phyloP scores from a whole-genome alignment of 108 stramenopile species.

The Cyclostephanos tholiformis region DNA sequence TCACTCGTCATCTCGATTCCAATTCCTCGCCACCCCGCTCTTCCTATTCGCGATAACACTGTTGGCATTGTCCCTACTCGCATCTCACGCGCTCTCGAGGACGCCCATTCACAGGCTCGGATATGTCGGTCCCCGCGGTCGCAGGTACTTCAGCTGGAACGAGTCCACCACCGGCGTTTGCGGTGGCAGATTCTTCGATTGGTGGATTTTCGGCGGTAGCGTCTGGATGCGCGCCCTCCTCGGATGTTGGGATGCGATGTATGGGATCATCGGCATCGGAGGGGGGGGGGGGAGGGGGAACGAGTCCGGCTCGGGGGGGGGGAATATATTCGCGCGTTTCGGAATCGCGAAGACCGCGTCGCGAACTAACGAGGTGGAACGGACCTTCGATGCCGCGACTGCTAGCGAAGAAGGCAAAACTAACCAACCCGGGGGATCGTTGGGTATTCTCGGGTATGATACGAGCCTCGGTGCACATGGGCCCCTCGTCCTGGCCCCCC shows the following conservation, averaged over 20 bases:
- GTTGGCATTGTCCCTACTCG: conserved; percentile 13
- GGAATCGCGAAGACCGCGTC: conserved; percentile 18
- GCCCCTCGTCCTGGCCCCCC: conserved; percentile 51
- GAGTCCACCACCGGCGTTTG: conserved; percentile 27
- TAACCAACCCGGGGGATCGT: background rate
- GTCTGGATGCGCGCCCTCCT: conserved; percentile 37
- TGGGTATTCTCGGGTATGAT: conserved; percentile 76
- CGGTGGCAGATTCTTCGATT: conserved; percentile 39
- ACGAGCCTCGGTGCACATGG: conserved; percentile 66
- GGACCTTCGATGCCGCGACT: background rate
- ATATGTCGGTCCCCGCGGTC: conserved; percentile 27
- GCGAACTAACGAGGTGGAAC: background rate
- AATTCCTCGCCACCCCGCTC: conserved; percentile 34
- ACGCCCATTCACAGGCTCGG: conserved; percentile 26
- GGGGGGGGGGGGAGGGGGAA: conserved; percentile 1
- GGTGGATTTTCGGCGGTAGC: conserved; percentile 48
- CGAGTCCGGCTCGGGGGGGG: conserved; percentile 16
- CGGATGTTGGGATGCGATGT: conserved; percentile 24
- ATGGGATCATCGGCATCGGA: background rate
- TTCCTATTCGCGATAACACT: conserved; percentile 28
- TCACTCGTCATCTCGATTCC: conserved; percentile 1
- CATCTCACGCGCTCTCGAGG: conserved; percentile 19
- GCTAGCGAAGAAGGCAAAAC: background rate
- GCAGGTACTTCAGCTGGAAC: conserved; percentile 41
- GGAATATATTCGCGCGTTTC: conserved; percentile 48